Evolutionary conservation across 2,329 filamentous ascomycete genomes (phyloP), one percentile per base, ranked within the genome.

Genomic region (Dactylellina drechsleri): DNA sequence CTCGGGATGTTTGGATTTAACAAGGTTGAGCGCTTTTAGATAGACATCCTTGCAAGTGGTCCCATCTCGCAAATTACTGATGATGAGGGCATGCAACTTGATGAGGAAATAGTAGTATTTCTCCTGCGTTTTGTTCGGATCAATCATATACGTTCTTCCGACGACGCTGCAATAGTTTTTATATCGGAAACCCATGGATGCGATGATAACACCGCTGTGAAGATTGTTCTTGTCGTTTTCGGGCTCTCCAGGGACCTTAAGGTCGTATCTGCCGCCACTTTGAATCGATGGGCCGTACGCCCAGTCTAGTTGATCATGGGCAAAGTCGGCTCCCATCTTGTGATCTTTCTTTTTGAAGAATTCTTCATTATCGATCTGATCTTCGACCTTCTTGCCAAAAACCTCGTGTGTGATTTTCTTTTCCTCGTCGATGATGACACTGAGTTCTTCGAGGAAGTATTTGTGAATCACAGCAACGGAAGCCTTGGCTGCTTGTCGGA

Each of bases 381-480:
- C 88, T 78, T 94, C 89, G 36, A 99, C 91, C 82, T 93, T 95
- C 79, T 92, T 89, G n/a, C 92, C 89, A 6, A 99, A 86, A 1
- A 87, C 86, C 77, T 90, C 92, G 83, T 99, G 95, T 77, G 93
- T 95, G 81, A 98, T 92, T 81, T 97, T 97, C 85, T 97, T 97
- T 82, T 98, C 96, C 78, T 93, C 91, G 80, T 99, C 95, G 74
- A 99, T 88, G 61, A 98, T 91, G 79, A 91, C 91, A 59, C 94
- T 97, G 93, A 99, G 98, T 82, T 97, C 93, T 81, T 99, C 95
- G 78, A 99, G 90, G 82, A 98, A 98, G 83, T 95, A 99, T 73
- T 94, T 92, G 59, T 92, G 92, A 90, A 98, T 96, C 74, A 98
- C 85, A 71, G 93, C 93, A 78, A 96, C 94, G 79, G 93, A 97